These are phyloP conservation scores for Aspergillus caelatus DNA, from an alignment of 2,329 filamentous ascomycete species.

Conservation along the genomic window DNA sequence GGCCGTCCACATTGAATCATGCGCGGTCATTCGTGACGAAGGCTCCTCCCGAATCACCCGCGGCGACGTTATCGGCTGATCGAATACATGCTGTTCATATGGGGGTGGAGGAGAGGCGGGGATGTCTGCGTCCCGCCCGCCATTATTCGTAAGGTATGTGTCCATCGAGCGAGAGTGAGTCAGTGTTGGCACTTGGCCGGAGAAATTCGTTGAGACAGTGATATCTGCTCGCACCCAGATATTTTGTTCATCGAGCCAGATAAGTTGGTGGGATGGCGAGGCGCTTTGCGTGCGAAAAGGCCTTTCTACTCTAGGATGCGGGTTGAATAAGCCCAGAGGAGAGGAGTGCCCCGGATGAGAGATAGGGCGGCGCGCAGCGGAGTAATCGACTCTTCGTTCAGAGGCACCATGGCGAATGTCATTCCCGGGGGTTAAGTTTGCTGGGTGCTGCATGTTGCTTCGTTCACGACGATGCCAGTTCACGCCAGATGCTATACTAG, in stretches of 20 bases:
- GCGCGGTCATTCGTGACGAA: background rate
- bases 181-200: background rate
- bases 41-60: background rate
- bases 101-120: slow-evolving; percentile 25
- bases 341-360: slow-evolving; percentile 6
- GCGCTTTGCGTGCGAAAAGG: slow-evolving; percentile 8
- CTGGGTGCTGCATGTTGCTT: background rate
- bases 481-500: background rate
- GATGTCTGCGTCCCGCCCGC: background rate
- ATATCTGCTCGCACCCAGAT: slow-evolving; percentile 27
- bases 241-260: slow-evolving; percentile 35
- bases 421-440: background rate
- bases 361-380: background rate
- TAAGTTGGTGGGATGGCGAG: slow-evolving; percentile 22
- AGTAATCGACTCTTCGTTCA: background rate
- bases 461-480: background rate
- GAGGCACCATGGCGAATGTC: background rate
- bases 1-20: background rate
- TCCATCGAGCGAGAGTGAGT: slow-evolving; percentile 11
- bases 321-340: background rate
- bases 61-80: slow-evolving; percentile 15
- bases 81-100: slow-evolving; percentile 31
- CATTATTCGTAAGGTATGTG: background rate
- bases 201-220: slow-evolving; percentile 9
- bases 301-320: background rate